Evolutionary conservation across 2,329 filamentous ascomycete genomes (phyloP), one percentile per base, ranked within the genome.

Genomic region (Alternaria tenuissima): DNA sequence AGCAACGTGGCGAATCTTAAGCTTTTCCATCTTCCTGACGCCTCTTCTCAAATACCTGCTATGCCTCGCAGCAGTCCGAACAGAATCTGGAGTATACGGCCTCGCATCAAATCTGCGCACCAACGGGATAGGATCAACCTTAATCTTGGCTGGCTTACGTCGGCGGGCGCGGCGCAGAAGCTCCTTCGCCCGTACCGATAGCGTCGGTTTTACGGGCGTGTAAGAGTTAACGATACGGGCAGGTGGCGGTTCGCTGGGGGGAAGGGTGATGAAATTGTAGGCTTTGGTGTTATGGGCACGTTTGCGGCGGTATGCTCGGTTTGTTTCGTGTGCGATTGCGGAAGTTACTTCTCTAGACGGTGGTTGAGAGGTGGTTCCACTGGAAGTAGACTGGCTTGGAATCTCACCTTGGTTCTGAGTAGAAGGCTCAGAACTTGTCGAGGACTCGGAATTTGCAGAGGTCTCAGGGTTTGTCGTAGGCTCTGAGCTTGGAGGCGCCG

Each of bases 1-100:
- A 4, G 46, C 56, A 20, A 34, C 28, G 30, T 34, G 28, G 24
- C 52, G 51, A 2, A 64, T 52, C 14, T 51, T 43, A 2, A 32
- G 55, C 30, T 39, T 52, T 3, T 54, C 52, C 7, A 62, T 44
- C 34, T 14, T 57, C 22, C 48, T 49, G 2, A 47, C 32, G 18
- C 62, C 62, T 30, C 62, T 49, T 20, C 53, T 49, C 11, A 20
- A 12, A 7, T 52, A 64, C n/a, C 56, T 56, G 34, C 56, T 62
- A 1, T 52, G 53, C 56, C 52, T 54, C 16, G 38, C 38, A 7
- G 34, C 62, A 14, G 34, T 53, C 24, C 18, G 38, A n/a, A 32
- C 24, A n/a, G 58, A 39, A n/a, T 57, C 44, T 11, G 42, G 30
- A 16, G 24, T 22, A 20, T 64, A 62, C 5, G 56, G 47, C 26